These are phyloP conservation scores for Begonia masoniana DNA, from an alignment of 306 rosid species.

Conservation along the genomic window DNA sequence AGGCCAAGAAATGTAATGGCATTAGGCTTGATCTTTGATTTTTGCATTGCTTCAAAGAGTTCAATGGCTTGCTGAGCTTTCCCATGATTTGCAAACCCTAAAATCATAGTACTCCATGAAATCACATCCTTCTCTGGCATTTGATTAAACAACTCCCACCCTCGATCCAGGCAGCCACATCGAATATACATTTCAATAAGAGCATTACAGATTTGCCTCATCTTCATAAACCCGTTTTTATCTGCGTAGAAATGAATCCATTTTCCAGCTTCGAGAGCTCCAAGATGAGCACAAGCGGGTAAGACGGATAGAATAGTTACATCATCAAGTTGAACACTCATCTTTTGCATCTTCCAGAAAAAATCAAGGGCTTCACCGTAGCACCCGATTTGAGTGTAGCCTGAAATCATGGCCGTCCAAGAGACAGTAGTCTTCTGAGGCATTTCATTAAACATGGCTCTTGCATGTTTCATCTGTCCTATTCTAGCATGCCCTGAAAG, in stretches of 20 bases:
- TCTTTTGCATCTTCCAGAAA: conserved; percentile 52
- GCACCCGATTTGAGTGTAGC: conserved; percentile 44
- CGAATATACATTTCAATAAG: conserved; percentile 71
- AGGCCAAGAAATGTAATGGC: conserved; percentile 62
- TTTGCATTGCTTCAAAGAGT: conserved; percentile 50
- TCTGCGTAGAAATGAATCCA: conserved; percentile 64
- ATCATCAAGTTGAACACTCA: conserved; percentile 60
- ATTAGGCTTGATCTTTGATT: conserved; percentile 33
- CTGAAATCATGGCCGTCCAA: conserved; percentile 69
- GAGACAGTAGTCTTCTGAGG: conserved; percentile 60
- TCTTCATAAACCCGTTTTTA: conserved; percentile 23
- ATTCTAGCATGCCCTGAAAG: conserved; percentile 46
- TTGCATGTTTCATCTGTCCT: conserved; percentile 50
- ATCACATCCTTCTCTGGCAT: conserved; percentile 48
- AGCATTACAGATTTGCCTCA: conserved; percentile 43
- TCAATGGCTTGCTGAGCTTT: conserved; percentile 43
- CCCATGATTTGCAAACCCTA: conserved; percentile 63
- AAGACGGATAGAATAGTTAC: conserved; percentile 52
- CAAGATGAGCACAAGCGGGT: conserved; percentile 72
- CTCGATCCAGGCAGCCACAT: conserved; percentile 58
- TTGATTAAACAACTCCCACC: conserved; percentile 40
- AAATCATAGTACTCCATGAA: conserved; percentile 79
- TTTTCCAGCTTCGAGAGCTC: conserved; percentile 75
- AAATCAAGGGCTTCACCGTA: conserved; percentile 44
- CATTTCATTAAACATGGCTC: conserved; percentile 51